phyloP scores from a whole-genome alignment of 352 stramenopile genomes.

The Phytophthora europaea region DNA sequence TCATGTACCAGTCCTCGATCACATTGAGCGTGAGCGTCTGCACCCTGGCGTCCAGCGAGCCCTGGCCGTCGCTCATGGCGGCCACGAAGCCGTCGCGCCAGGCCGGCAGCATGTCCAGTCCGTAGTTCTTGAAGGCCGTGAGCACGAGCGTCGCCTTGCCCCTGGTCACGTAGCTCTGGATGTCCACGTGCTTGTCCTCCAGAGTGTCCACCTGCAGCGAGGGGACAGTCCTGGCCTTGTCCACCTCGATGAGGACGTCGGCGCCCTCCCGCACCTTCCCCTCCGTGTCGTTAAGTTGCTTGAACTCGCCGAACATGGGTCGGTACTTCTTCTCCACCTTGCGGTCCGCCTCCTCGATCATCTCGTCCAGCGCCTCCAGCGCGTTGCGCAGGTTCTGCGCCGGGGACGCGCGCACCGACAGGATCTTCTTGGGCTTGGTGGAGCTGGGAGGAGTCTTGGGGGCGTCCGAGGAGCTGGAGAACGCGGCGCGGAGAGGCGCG shows the following conservation, averaged over 20 bases:
- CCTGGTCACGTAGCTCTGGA: slow-evolving; percentile 61
- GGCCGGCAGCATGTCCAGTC: slow-evolving; percentile 80
- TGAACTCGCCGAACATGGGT: slow-evolving; percentile 91
- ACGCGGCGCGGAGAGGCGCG: slow-evolving; percentile 7
- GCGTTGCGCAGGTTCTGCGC: slow-evolving; percentile 81
- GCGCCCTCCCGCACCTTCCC: slow-evolving; percentile 75
- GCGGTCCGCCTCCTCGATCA: slow-evolving; percentile 87
- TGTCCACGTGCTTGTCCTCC: slow-evolving; percentile 50
- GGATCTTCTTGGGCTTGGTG: slow-evolving; percentile 42
- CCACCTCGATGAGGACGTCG: slow-evolving; percentile 63
- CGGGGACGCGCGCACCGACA: slow-evolving; percentile 49
- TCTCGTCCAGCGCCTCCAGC: slow-evolving; percentile 80
- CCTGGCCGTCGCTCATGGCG: slow-evolving; percentile 44
- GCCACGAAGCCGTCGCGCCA: slow-evolving; percentile 77
- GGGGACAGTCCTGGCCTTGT: slow-evolving; percentile 64
- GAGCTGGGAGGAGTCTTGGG: slow-evolving; percentile 6
- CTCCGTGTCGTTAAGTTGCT: slow-evolving; percentile 90
- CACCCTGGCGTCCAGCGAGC: slow-evolving; percentile 34
- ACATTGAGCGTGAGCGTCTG: slow-evolving; percentile 84
- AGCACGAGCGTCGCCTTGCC: slow-evolving; percentile 79
- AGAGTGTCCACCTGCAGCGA: slow-evolving; percentile 68
- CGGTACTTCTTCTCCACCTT: slow-evolving; percentile 90
- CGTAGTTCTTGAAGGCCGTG: slow-evolving; percentile 90
- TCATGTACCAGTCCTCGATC: slow-evolving; percentile 93
- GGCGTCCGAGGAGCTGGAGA: slow-evolving; percentile 17